Base-by-base conservation (phyloP, 257 asterid genomes). In the Solanum habrochaites region DNA sequence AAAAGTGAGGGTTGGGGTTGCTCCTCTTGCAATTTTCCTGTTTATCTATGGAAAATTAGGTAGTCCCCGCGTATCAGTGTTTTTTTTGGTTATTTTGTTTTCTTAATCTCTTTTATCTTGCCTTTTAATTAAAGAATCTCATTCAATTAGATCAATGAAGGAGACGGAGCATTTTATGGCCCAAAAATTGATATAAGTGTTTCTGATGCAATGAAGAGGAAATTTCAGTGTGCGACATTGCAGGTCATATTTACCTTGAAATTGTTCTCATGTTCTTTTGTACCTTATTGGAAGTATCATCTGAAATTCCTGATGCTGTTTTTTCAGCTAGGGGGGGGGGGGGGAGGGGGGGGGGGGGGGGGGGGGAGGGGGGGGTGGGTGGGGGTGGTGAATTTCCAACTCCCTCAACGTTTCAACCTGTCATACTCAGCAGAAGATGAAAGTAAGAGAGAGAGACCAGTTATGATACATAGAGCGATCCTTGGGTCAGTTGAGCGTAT, bases 311-410 rank as follows among this genome's bases (percentile, higher is more conserved):
- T 37, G 29, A 70, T 88, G 60, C 86, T 90, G 84, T 77, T 92
- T 82, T 92, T 93, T 85, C 99, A 97, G 99, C 93, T 97, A 93
- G 99, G n/a, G n/a, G n/a, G n/a, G n/a, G n/a, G n/a, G n/a, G n/a
- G n/a, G n/a, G n/a, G n/a, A n/a, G n/a, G n/a, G n/a, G n/a, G n/a
- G n/a, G n/a, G n/a, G n/a, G n/a, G n/a, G n/a, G n/a, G n/a, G n/a
- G n/a, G n/a, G n/a, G n/a, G n/a, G n/a, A n/a, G n/a, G n/a, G n/a
- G n/a, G n/a, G n/a, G n/a, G n/a, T n/a, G n/a, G n/a, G n/a, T n/a
- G n/a, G n/a, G n/a, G n/a, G n/a, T n/a, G n/a, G n/a, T n/a, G n/a
- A n/a, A 97, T 93, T 97, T 97, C 89, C 98, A 96, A 92, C 98
- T 94, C 83, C 99, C 99, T 85, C 91, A 93, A 64, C 98, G 99